phyloP scores from a whole-genome alignment of 2,329 filamentous ascomycete species.

The Fusarium foetens region DNA sequence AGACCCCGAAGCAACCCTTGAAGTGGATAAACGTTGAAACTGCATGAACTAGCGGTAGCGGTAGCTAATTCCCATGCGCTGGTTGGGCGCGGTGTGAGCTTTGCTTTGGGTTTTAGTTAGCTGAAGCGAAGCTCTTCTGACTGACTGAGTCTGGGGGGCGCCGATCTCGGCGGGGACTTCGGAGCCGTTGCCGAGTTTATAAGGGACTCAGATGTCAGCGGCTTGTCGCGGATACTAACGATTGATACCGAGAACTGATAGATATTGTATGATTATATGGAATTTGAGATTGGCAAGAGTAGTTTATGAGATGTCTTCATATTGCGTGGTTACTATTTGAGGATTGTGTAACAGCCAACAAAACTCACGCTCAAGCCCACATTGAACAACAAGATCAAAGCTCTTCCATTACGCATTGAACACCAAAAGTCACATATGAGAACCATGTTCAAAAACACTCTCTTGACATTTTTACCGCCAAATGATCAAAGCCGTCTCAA shows the following conservation, averaged over 20 bases:
- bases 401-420: not conserved
- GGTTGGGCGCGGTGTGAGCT: conserved; percentile 12
- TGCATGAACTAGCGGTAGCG: not conserved
- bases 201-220: not conserved
- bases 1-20: conserved; percentile 17
- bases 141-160: conserved; percentile 2
- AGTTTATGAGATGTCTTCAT: not conserved
- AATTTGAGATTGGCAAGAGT: not conserved
- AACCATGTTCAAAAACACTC: not conserved
- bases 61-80: conserved; percentile 30
- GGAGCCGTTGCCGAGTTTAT: conserved; percentile 20
- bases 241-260: not conserved
- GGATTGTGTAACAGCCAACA: conserved; percentile 2
- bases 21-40: conserved; percentile 11
- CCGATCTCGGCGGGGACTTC: conserved; percentile 31
- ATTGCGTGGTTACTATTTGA: not conserved
- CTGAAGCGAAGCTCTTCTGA: not conserved
- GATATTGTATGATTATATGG: not conserved
- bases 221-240: conserved; percentile 19
- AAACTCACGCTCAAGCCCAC: not conserved
- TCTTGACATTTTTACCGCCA: not conserved
- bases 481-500: not conserved
- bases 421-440: not conserved
- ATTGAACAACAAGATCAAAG: not conserved
- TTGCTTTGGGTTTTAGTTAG: not conserved